Conservation (phyloP, 1,139 yeast genomes). For the Blastobotrys illinoisensis region DNA sequence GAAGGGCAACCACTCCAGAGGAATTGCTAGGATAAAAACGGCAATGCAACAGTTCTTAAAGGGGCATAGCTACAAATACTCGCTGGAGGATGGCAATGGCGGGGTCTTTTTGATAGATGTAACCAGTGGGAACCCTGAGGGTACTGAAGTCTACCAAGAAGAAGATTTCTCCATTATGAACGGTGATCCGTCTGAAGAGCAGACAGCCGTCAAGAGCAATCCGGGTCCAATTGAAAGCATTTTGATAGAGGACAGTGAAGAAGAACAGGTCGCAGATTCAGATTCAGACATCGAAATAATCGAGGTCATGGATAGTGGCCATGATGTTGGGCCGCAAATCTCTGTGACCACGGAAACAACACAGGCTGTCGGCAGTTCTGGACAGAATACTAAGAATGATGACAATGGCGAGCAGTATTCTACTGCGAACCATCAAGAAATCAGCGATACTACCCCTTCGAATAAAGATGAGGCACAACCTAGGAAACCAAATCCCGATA, state of each 20-base stretch:
- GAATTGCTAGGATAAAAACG: slow-evolving; percentile 83
- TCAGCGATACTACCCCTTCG: no score
- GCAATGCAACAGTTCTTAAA: slow-evolving; percentile 74
- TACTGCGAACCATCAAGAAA: no score
- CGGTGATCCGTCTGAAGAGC: background rate
- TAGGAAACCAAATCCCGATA: no score
- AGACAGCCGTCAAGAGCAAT: no score
- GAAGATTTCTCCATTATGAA: background rate
- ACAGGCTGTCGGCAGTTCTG: no score
- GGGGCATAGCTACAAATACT: slow-evolving; percentile 54
- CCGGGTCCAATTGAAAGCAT: background rate
- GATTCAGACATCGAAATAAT: background rate
- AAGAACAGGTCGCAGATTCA: background rate
- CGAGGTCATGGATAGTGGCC: background rate
- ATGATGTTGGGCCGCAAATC: no score
- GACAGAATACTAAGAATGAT: no score
- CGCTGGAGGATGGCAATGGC: slow-evolving; percentile 60
- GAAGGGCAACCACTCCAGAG: slow-evolving; percentile 81
- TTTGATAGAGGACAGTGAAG: background rate
- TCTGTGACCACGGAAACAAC: no score
- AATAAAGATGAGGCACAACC: no score
- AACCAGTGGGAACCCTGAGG: slow-evolving; percentile 27
- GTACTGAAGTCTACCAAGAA: slow-evolving; percentile 21
- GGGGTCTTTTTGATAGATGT: slow-evolving; percentile 78
- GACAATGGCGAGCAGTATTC: no score